phyloP scores from a whole-genome alignment of 2,329 filamentous ascomycete genomes.

The Apiospora koreana region DNA sequence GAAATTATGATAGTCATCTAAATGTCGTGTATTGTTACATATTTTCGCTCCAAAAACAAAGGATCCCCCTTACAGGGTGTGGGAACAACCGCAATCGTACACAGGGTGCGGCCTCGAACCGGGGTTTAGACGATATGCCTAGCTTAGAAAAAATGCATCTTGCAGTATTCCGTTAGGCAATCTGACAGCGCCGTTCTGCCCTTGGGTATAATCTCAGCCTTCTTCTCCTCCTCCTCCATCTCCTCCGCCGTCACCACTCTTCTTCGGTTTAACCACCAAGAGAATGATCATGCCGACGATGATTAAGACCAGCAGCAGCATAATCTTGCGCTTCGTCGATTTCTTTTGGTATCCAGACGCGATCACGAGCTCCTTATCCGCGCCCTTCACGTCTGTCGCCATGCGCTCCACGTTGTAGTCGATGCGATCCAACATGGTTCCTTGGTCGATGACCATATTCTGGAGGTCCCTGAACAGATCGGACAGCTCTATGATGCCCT shows the following conservation, averaged over 20 bases:
- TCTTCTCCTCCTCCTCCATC: constrained; percentile 18
- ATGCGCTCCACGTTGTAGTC: constrained; percentile 98
- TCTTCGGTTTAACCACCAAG: constrained; percentile 77
- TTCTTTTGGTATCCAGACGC: constrained; percentile 87
- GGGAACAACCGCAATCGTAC: background rate
- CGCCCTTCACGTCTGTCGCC: constrained; percentile 88
- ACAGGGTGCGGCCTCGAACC: background rate
- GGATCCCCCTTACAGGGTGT: background rate
- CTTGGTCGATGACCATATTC: constrained; percentile 91
- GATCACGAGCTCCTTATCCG: constrained; percentile 87
- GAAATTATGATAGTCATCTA: background rate
- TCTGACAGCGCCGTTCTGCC: constrained; percentile 1
- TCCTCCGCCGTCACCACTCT: constrained; percentile 26
- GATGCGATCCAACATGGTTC: constrained; percentile 88
- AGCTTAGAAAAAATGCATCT: background rate
- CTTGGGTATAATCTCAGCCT: constrained; percentile 10
- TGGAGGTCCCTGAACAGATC: constrained; percentile 97
- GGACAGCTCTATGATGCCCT: constrained; percentile 94
- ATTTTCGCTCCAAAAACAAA: constrained; percentile 3
- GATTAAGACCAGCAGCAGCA: constrained; percentile 81
- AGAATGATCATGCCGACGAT: constrained; percentile 87
- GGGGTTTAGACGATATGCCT: background rate
- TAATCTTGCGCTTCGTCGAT: constrained; percentile 88
- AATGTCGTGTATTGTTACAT: constrained; percentile 7
- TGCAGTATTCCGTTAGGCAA: background rate